Evolutionary conservation across 148 eudicot species (phyloP).

Genomic region (Vaccinium vitisidaea): DNA sequence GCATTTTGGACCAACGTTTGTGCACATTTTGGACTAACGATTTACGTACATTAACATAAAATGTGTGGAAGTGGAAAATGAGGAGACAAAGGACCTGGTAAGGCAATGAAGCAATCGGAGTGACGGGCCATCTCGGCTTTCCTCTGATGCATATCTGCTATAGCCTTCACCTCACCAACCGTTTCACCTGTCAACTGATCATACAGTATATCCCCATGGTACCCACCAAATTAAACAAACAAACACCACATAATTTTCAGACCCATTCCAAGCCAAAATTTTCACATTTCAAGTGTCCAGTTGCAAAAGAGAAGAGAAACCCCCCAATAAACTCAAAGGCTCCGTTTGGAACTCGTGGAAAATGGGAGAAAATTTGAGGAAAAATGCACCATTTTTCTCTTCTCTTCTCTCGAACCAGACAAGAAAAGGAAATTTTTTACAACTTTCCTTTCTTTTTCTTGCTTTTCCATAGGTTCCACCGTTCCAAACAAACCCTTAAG

Average conservation of each 20-base stretch:
- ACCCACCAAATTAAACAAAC: neutral
- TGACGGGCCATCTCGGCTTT: conserved; percentile 76
- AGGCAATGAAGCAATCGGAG: conserved; percentile 75
- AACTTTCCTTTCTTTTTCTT: no score
- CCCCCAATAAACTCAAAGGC: neutral
- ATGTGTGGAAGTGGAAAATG: neutral
- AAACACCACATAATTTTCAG: neutral
- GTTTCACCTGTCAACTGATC: conserved; percentile 60
- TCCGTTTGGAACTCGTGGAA: no score
- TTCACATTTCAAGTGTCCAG: neutral
- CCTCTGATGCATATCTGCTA: conserved; percentile 68
- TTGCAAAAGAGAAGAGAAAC: neutral
- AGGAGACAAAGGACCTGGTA: conserved; percentile 50
- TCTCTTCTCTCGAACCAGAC: no score
- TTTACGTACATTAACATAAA: no score
- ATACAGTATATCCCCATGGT: neutral
- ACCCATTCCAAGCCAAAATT: neutral
- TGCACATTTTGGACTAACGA: no score
- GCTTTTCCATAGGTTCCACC: no score
- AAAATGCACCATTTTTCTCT: no score
- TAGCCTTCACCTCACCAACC: conserved; percentile 55
- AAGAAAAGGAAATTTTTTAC: no score
- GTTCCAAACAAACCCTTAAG: no score
- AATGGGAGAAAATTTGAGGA: no score
- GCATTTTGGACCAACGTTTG: no score